Conservation (phyloP, 768 basidiomycete species). For the Gloeostereum incarnatum region DNA sequence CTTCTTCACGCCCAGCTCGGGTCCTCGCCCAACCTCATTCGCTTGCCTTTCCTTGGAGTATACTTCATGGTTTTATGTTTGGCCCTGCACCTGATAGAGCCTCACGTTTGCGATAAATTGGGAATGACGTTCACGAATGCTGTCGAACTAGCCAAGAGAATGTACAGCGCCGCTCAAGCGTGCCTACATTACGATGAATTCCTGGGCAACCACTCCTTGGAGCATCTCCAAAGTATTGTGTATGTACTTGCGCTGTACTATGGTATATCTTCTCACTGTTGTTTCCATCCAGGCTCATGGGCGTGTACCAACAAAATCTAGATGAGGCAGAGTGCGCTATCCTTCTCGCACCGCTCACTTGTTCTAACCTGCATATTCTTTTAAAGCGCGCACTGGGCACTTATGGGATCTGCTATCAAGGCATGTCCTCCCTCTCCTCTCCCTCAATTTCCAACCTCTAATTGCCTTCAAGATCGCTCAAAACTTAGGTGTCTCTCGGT, state of each 20-base stretch:
- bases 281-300: conserved; percentile 13
- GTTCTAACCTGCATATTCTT: background rate
- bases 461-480: conserved; percentile 15
- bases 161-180: conserved; percentile 18
- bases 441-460: background rate
- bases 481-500: conserved; percentile 16
- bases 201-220: conserved; percentile 14
- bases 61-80: conserved; percentile 16
- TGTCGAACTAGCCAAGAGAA: conserved; percentile 11
- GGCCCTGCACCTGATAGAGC: conserved; percentile 15
- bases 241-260: conserved; percentile 4
- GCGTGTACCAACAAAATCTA: conserved; percentile 18
- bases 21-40: conserved; percentile 3
- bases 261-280: background rate
- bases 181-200: conserved; percentile 17
- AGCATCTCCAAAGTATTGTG: conserved; percentile 17
- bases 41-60: conserved; percentile 12
- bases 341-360: background rate
- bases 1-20: conserved; percentile 2
- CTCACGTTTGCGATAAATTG: conserved; percentile 10
- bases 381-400: background rate
- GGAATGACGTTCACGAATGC: conserved; percentile 9
- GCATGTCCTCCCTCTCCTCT: background rate
- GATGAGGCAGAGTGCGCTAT: conserved; percentile 16
- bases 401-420: background rate